phyloP scores from a whole-genome alignment of 1,139 yeast genomes.

The Yamadazyma trypodendri region DNA sequence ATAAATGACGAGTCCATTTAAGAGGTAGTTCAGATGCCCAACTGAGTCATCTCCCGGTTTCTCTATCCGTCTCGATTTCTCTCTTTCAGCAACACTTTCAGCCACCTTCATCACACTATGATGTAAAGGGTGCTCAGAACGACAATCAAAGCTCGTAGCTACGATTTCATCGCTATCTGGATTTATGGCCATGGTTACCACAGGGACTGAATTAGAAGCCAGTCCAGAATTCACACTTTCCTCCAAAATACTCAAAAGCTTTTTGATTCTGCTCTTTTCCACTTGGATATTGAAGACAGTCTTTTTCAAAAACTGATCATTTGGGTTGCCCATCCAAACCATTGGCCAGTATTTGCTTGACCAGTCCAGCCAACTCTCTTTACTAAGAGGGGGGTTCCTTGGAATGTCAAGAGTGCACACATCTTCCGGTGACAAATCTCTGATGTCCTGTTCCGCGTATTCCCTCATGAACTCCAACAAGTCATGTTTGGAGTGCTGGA shows the following conservation, averaged over 20 bases:
- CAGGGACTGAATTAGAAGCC: conserved; percentile 7
- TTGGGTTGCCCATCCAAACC: conserved; percentile 91
- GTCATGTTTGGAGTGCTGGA: conserved; percentile 16
- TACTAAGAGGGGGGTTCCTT: conserved; percentile 46
- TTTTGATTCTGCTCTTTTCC: conserved; percentile 39
- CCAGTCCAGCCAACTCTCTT: conserved; percentile 66
- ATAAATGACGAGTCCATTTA: conserved; percentile 74
- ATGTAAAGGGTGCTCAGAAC: conserved; percentile 45
- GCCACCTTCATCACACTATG: conserved; percentile 81
- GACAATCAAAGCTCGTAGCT: conserved; percentile 23
- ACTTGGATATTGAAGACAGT: conserved; percentile 45
- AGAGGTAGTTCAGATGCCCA: conserved; percentile 51
- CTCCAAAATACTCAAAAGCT: conserved; percentile 7
- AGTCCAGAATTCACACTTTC: conserved; percentile 5
- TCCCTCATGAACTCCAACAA: conserved; percentile 6
- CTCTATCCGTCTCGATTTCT: conserved; percentile 30
- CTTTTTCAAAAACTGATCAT: conserved; percentile 66
- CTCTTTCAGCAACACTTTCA: conserved; percentile 53
- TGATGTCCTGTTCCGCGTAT: conserved; percentile 13
- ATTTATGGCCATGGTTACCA: conserved; percentile 11
- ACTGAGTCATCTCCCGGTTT: conserved; percentile 11
- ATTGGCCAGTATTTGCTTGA: conserved; percentile 76
- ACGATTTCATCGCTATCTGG: conserved; percentile 15
- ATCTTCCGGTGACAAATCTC: conserved; percentile 11
- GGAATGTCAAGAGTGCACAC: conserved; percentile 30